phyloP scores from a whole-genome alignment of 2,329 filamentous ascomycete species.

The Aspergillus eucalypticola region DNA sequence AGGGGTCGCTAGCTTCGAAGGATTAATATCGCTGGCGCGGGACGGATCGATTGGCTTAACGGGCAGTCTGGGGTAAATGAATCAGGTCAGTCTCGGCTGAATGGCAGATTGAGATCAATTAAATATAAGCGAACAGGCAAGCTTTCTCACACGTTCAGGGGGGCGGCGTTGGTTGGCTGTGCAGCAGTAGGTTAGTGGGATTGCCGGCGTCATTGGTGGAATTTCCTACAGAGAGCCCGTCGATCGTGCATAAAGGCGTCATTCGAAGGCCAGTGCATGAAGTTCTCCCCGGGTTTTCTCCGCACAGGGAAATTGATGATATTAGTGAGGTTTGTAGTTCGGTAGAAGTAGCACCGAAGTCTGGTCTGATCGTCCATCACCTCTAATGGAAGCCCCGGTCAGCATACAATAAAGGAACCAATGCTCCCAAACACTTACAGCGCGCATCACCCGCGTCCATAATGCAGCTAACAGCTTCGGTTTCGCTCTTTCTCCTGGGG shows the following conservation, averaged over 20 bases:
- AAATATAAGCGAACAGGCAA: not conserved
- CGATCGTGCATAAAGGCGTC: slow-evolving; percentile 4
- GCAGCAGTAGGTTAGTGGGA: not conserved
- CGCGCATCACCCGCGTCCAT: not conserved
- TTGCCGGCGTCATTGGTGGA: slow-evolving; percentile 19
- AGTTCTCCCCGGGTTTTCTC: slow-evolving; percentile 2
- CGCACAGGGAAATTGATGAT: not conserved
- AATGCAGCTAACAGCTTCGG: not conserved
- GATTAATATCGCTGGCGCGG: slow-evolving; percentile 4
- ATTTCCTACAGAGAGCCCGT: slow-evolving; percentile 3
- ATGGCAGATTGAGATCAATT: not conserved
- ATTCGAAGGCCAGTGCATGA: not conserved
- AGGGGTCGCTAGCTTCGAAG: slow-evolving; percentile 9
- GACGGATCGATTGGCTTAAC: not conserved
- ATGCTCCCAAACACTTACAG: not conserved
- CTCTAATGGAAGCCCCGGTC: not conserved
- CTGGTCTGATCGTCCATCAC: not conserved
- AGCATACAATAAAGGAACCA: not conserved
- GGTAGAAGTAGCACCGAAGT: not conserved
- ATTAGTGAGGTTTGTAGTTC: not conserved
- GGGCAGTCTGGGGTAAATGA: not conserved
- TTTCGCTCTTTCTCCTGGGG: not conserved
- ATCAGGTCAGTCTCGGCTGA: not conserved
- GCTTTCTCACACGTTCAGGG: not conserved
- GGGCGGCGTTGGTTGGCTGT: not conserved